These are phyloP conservation scores for Rugonectria rugulosa DNA, from an alignment of 2,329 filamentous ascomycete species.

Conservation along the genomic window DNA sequence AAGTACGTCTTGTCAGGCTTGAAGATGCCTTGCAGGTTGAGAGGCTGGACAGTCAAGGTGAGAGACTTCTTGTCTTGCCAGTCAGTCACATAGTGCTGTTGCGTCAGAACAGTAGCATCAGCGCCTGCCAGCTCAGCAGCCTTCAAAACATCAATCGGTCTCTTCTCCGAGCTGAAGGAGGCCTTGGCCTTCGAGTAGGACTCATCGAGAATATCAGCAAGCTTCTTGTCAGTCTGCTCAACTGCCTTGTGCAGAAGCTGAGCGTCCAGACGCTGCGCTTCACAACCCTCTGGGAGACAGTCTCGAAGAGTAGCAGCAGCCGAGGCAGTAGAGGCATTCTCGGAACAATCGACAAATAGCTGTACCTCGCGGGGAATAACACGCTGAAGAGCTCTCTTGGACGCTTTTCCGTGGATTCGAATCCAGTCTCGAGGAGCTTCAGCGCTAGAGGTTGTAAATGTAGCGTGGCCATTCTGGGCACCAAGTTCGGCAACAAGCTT, in stretches of 20 bases:
- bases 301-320: not conserved
- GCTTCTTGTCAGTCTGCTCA: not conserved
- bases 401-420: constrained; percentile 5
- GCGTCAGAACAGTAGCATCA: not conserved
- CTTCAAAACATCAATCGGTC: not conserved
- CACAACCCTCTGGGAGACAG: not conserved
- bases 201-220: not conserved
- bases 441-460: not conserved
- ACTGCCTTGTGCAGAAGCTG: constrained; percentile 1
- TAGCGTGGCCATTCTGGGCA: not conserved
- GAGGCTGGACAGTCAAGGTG: constrained; percentile 11
- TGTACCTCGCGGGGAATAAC: constrained; percentile 2
- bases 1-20: constrained; percentile 41
- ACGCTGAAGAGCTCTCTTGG: constrained; percentile 1
- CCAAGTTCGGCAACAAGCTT: not conserved
- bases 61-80: constrained; percentile 12
- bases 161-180: not conserved
- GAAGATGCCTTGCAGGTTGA: constrained; percentile 23
- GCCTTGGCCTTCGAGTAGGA: not conserved
- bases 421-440: constrained; percentile 5
- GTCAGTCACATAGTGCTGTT: constrained; percentile 10
- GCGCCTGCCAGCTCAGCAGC: constrained; percentile 8
- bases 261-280: not conserved
- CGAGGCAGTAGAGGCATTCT: not conserved
- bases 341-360: constrained; percentile 13